Evolutionary conservation across 768 basidiomycete species (phyloP).

Genomic region (Crassisporium funariophilum): DNA sequence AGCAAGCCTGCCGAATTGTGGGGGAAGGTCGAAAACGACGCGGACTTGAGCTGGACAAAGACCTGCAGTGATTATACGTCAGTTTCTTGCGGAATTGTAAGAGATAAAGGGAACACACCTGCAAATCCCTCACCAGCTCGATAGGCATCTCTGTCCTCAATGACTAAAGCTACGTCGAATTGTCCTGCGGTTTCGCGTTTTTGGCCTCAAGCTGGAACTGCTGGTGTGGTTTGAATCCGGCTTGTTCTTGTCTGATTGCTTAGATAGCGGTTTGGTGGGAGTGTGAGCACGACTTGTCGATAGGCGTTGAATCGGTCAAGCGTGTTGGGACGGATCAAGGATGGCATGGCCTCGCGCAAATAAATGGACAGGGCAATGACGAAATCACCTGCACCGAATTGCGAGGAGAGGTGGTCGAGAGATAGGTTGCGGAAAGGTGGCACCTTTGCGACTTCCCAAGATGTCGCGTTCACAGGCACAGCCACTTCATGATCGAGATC

Average conservation of each 20-base stretch:
- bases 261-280: background rate
- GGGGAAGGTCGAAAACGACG: constrained; percentile 16
- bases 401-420: no score
- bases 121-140: no score
- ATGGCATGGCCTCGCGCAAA: background rate
- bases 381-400: background rate
- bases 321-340: background rate
- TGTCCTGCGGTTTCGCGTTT: background rate
- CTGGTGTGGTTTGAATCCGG: background rate
- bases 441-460: no score
- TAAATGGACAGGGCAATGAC: background rate
- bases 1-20: constrained; percentile 4
- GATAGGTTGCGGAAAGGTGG: no score
- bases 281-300: background rate
- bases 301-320: background rate
- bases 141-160: background rate
- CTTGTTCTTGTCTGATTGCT: background rate
- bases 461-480: no score
- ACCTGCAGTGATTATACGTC: background rate
- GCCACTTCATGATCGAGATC: no score
- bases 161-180: background rate
- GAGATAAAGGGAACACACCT: no score
- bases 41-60: constrained; percentile 24
- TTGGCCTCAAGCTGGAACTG: background rate
- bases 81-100: background rate